These are phyloP conservation scores for Candida saitoana DNA, from an alignment of 805 yeast species.

Conservation along the genomic window DNA sequence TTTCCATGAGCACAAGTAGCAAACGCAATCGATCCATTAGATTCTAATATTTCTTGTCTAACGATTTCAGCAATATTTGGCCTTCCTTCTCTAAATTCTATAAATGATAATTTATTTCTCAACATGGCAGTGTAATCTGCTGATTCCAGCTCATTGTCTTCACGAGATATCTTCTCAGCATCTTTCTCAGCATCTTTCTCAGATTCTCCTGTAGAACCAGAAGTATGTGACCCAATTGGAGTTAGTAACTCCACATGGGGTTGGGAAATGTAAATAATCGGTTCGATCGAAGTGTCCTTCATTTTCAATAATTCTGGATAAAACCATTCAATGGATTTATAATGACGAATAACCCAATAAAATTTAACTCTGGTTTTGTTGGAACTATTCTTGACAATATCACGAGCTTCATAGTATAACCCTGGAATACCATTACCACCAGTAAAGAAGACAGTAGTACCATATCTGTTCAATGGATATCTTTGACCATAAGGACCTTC, in stretches of 20 bases:
- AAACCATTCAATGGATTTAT: slow-evolving; percentile 38
- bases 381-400: slow-evolving; percentile 17
- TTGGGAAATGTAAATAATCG: slow-evolving; percentile 41
- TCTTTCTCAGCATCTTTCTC: neutral
- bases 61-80: slow-evolving; percentile 33
- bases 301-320: slow-evolving; percentile 31
- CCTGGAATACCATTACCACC: slow-evolving; percentile 45
- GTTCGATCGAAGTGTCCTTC: slow-evolving; percentile 27
- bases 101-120: slow-evolving; percentile 19
- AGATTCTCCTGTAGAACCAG: slow-evolving; percentile 1
- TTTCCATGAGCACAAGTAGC: slow-evolving; percentile 47
- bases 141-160: neutral
- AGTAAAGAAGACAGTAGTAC: slow-evolving; percentile 25
- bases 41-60: slow-evolving; percentile 29
- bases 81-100: slow-evolving; percentile 42
- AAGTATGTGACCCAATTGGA: slow-evolving; percentile 1
- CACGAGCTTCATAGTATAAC: slow-evolving; percentile 27
- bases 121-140: slow-evolving; percentile 1
- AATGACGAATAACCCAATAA: slow-evolving; percentile 39
- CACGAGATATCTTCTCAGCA: neutral
- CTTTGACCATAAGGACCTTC: slow-evolving; percentile 41
- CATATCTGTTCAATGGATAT: slow-evolving; percentile 28
- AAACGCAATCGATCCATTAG: slow-evolving; percentile 39
- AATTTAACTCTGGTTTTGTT: slow-evolving; percentile 20
- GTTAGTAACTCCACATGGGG: slow-evolving; percentile 15